phyloP scores from a whole-genome alignment of 345 rosid species.

The Eutrema yunnanense region DNA sequence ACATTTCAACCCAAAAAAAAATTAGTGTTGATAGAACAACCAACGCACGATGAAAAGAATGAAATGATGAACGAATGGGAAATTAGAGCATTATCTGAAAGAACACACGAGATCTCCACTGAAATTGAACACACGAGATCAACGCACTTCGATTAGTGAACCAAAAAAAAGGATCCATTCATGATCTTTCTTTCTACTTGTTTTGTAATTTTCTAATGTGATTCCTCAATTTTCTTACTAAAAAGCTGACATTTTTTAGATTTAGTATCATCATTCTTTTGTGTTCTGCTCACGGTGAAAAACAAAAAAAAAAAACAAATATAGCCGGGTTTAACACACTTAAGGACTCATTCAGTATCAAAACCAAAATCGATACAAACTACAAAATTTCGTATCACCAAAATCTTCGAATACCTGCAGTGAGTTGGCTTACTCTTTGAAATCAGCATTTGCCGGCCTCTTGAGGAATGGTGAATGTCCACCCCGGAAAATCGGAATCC shows the following conservation, averaged over 20 bases:
- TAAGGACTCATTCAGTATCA: not conserved
- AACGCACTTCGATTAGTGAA: not conserved
- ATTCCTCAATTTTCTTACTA: not conserved
- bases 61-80: not conserved
- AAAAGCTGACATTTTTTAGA: not conserved
- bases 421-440: not conserved
- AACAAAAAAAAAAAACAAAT: not conserved
- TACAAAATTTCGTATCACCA: conserved; percentile 1
- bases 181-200: not conserved
- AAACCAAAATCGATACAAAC: conserved; percentile 12
- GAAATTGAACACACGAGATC: conserved; percentile 3
- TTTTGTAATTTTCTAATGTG: not conserved
- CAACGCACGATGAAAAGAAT: conserved; percentile 4
- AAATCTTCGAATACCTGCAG: not conserved
- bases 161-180: not conserved
- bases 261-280: not conserved
- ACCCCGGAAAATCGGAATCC: conserved; percentile 69
- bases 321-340: not conserved
- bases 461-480: conserved; percentile 50
- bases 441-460: conserved; percentile 15
- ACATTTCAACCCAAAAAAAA: no score
- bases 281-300: no score
- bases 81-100: not conserved
- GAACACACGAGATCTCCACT: not conserved
- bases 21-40: not conserved